phyloP scores from a whole-genome alignment of 306 rosid genomes.

The Lablab purpureus region DNA sequence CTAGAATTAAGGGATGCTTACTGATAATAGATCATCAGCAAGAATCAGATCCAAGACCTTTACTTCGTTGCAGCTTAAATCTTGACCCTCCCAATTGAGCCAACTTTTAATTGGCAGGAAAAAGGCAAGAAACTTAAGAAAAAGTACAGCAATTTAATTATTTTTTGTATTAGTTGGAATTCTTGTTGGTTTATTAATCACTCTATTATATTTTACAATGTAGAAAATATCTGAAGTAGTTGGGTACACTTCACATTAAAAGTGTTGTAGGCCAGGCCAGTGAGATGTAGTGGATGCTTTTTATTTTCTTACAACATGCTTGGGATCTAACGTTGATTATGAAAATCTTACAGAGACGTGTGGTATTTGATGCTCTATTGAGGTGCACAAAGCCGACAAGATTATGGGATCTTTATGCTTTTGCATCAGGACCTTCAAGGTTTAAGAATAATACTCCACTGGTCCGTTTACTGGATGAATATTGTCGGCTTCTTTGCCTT shows the following conservation, averaged over 20 bases:
- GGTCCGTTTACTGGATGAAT: conserved; percentile 86
- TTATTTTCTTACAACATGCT: conserved; percentile 45
- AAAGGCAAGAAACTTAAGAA: neutral
- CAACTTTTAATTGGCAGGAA: neutral
- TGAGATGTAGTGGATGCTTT: conserved; percentile 35
- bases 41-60: neutral
- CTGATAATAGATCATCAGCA: neutral
- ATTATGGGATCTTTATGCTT: conserved; percentile 90
- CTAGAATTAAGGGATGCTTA: neutral
- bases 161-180: neutral
- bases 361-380: conserved; percentile 71
- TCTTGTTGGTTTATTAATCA: conserved; percentile 21
- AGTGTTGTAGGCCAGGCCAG: conserved; percentile 35
- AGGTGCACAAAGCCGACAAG: conserved; percentile 70
- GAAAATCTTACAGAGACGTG: conserved; percentile 72
- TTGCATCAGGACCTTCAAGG: conserved; percentile 78
- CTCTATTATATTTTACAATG: conserved; percentile 9
- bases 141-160: neutral
- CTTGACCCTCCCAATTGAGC: conserved; percentile 22
- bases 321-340: conserved; percentile 48
- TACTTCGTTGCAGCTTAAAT: neutral
- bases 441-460: conserved; percentile 71
- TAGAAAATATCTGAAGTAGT: conserved; percentile 14
- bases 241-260: conserved; percentile 19
- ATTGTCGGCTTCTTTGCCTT: conserved; percentile 92